These are phyloP conservation scores for Medicago ruthenica DNA, from an alignment of 306 rosid species.

Conservation along the genomic window DNA sequence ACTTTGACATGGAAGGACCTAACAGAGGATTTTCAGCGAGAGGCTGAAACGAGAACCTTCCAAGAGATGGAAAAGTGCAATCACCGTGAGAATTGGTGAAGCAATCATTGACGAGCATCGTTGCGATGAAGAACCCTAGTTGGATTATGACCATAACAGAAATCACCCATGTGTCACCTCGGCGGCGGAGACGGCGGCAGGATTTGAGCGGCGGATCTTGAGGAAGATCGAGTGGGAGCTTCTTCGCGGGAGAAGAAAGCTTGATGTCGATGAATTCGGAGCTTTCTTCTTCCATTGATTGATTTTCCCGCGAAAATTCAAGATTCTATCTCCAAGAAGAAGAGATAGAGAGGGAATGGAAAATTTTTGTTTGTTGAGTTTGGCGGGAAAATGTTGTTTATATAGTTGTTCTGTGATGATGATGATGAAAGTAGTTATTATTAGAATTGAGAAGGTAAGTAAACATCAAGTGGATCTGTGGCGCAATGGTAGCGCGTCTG, in stretches of 20 bases:
- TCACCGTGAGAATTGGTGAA: conserved; percentile 74
- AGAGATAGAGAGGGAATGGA: neutral
- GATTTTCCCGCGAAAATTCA: conserved; percentile 32
- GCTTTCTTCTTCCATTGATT: conserved; percentile 49
- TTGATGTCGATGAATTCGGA: conserved; percentile 59
- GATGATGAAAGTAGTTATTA: neutral
- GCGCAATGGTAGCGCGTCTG: conserved; percentile 85
- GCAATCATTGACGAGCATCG: conserved; percentile 85
- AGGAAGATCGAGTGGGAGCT: conserved; percentile 32
- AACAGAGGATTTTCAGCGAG: conserved; percentile 83
- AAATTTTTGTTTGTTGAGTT: conserved; percentile 48
- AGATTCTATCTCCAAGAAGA: conserved; percentile 9
- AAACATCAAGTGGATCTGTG: conserved; percentile 47
- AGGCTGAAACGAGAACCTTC: conserved; percentile 88
- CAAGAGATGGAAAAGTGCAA: conserved; percentile 63
- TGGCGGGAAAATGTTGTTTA: conserved; percentile 66
- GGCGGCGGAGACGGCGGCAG: conserved; percentile 47
- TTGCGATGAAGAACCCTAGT: conserved; percentile 67
- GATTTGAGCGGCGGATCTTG: conserved; percentile 54
- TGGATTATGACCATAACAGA: conserved; percentile 81
- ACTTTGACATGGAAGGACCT: conserved; percentile 95
- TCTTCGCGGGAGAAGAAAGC: conserved; percentile 35
- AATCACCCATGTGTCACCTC: conserved; percentile 81
- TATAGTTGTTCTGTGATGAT: neutral
- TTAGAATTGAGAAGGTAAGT: neutral